phyloP scores from a whole-genome alignment of 768 basidiomycete genomes.

The Leucogyrophana mollusca region DNA sequence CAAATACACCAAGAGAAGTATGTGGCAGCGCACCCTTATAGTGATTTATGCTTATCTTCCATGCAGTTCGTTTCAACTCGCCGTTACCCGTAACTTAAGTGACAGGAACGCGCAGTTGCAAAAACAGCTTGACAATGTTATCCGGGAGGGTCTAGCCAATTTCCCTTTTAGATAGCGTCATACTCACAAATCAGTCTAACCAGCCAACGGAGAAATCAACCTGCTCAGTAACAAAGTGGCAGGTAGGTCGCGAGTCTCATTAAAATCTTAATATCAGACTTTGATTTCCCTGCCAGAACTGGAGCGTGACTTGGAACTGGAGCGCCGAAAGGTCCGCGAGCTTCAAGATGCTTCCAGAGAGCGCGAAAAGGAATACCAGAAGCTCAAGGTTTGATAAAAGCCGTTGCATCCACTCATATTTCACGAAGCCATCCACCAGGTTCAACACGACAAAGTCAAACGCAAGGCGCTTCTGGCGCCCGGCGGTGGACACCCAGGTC shows the following conservation, averaged over 20 bases:
- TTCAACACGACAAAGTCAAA: constrained; percentile 80
- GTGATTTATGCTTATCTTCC: constrained; percentile 2
- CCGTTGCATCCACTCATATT: neutral
- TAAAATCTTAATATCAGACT: neutral
- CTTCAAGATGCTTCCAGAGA: constrained; percentile 73
- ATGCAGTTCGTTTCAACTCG: constrained; percentile 69
- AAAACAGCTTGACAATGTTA: constrained; percentile 82
- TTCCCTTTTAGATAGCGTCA: neutral
- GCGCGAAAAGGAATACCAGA: constrained; percentile 84
- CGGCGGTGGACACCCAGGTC: constrained; percentile 15
- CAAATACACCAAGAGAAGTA: constrained; percentile 86
- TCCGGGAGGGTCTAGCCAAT: constrained; percentile 70
- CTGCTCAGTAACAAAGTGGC: constrained; percentile 67
- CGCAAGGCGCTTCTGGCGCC: constrained; percentile 72
- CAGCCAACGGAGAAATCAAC: constrained; percentile 77
- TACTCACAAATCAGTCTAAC: neutral
- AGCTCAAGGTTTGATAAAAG: constrained; percentile 61
- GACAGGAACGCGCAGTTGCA: constrained; percentile 82
- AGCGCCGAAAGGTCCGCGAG: constrained; percentile 71
- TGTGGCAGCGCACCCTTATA: constrained; percentile 6
- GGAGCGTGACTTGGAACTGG: constrained; percentile 78
- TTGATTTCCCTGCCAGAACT: constrained; percentile 46
- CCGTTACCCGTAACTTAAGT: constrained; percentile 74
- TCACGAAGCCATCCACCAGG: constrained; percentile 35
- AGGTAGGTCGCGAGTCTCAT: constrained; percentile 38